Evolutionary conservation across 768 basidiomycete species (phyloP), one percentile per base, ranked within the genome.

Genomic region (Tylopilus subfusipes): DNA sequence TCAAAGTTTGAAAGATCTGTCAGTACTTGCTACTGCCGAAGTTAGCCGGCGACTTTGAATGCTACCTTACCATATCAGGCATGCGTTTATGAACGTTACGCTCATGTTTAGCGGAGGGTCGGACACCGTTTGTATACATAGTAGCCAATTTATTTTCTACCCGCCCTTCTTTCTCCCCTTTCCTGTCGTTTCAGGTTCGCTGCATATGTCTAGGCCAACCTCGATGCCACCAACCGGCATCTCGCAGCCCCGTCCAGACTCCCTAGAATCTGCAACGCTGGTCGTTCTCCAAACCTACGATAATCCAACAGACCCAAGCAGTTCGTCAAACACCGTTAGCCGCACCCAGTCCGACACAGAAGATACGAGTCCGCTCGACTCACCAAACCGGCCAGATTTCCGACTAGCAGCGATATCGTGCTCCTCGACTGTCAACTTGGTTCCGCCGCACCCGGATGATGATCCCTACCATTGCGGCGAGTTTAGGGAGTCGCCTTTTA

Each of bases 1-100:
- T 14, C 13, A 34, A 6, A 14, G 33, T 16, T 27, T 27, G 25
- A 27, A 27, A 7, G 25, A 27, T 27, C 25, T 27, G 25, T n/a
- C n/a, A n/a, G n/a, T 29, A 9, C 27, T 4, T 4, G 27, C n/a
- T 0, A 13, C 33, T 21, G 47, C 38, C 21, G 56, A 34, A 12
- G 6, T 10, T 30, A 16, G 48, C 54, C 36, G 27, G 19, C 18
- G 33, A 27, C 50, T 53, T 39, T 11, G 30, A 53, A 54, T 57
- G 18, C 44, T 19, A 10, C 2, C 45, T 48, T 57, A 42, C 68
- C 50, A 46, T 45, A 67, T 63, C 49, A 62, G 68, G 68, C 50
- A 69, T 48, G 57, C 53, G 5, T 70, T 70, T 70, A 72, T 61
- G 70, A 70, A 72, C 66, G 36, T 60, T 53, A 40, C 38, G 54